Conservation (phyloP, 1,284 basidiomycete genomes). For the Fistulinella cinereoalba region DNA sequence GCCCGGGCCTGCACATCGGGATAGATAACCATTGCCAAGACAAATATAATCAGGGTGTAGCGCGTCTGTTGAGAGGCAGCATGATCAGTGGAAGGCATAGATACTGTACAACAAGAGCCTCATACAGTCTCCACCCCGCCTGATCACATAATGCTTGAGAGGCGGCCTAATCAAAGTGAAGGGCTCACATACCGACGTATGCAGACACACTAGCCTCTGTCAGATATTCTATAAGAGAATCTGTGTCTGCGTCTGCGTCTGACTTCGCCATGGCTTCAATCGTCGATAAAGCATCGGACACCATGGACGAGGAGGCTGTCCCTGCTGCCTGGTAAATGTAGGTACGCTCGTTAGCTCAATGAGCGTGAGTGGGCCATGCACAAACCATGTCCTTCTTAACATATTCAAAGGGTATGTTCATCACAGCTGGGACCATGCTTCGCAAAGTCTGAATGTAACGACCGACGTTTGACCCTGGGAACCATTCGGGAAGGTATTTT, state of each 20-base stretch:
- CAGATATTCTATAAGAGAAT: conserved; percentile 17
- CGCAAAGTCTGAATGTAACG: conserved; percentile 8
- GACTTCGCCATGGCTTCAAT: conserved; percentile 2
- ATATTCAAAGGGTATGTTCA: conserved; percentile 22
- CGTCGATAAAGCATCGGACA: conserved; percentile 18
- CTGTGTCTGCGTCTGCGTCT: conserved; percentile 10
- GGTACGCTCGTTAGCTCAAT: neutral
- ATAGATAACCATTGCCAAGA: conserved; percentile 49
- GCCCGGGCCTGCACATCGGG: conserved; percentile 43
- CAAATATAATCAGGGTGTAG: conserved; percentile 43
- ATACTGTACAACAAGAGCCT: neutral
- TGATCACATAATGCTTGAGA: too few relatives aligned
- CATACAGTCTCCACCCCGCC: conserved; percentile 26
- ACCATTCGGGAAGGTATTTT: conserved; percentile 21
- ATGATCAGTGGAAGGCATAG: conserved; percentile 8
- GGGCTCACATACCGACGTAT: conserved; percentile 10
- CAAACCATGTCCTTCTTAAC: conserved; percentile 24
- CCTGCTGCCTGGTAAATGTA: conserved; percentile 14
- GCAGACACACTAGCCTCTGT: conserved; percentile 21
- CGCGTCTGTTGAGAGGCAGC: conserved; percentile 41
- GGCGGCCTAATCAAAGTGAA: conserved; percentile 1
- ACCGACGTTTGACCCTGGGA: conserved; percentile 23
- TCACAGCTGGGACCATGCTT: conserved; percentile 3
- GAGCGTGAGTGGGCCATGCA: neutral
- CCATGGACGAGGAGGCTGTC: conserved; percentile 23